Conservation (phyloP, 1,139 yeast species). For the Wickerhamomyces sp. region DNA sequence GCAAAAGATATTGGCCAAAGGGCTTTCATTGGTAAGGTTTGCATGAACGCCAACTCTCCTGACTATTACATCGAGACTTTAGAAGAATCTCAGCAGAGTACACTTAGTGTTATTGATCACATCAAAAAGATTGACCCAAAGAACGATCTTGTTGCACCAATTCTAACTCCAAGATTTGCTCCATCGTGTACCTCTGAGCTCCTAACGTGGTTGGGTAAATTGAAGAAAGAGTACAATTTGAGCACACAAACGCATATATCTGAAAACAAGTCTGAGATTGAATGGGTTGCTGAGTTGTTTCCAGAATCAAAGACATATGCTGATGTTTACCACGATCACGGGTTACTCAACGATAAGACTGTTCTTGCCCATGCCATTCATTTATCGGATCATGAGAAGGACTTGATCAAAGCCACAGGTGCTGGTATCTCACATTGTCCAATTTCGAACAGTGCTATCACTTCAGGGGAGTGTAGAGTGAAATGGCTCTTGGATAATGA, state of each 20-base stretch:
- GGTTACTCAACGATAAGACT: conserved; percentile 58
- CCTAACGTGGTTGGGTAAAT: conserved; percentile 56
- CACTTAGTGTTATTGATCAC: conserved; percentile 52
- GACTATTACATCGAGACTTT: conserved; percentile 59
- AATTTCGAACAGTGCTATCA: conserved; percentile 78
- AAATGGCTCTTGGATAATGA: conserved; percentile 60
- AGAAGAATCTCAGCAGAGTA: conserved; percentile 55
- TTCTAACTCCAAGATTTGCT: conserved; percentile 91
- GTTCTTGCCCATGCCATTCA: conserved; percentile 90
- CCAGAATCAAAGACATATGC: conserved; percentile 71
- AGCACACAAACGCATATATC: conserved; percentile 89
- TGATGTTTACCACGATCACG: conserved; percentile 65
- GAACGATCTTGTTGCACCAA: conserved; percentile 52
- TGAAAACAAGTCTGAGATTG: conserved; percentile 72
- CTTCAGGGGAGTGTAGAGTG: conserved; percentile 89
- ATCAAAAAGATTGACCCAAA: conserved; percentile 41
- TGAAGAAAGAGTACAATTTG: conserved; percentile 37
- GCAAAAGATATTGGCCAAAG: conserved; percentile 70
- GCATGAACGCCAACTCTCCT: conserved; percentile 77
- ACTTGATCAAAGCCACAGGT: conserved; percentile 44
- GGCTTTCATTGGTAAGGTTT: conserved; percentile 90
- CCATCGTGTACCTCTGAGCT: conserved; percentile 73
- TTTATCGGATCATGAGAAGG: conserved; percentile 57
- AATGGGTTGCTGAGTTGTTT: conserved; percentile 67
- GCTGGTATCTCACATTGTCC: conserved; percentile 94